phyloP scores from a whole-genome alignment of 768 basidiomycete species.

The Naematelia aurantialba region DNA sequence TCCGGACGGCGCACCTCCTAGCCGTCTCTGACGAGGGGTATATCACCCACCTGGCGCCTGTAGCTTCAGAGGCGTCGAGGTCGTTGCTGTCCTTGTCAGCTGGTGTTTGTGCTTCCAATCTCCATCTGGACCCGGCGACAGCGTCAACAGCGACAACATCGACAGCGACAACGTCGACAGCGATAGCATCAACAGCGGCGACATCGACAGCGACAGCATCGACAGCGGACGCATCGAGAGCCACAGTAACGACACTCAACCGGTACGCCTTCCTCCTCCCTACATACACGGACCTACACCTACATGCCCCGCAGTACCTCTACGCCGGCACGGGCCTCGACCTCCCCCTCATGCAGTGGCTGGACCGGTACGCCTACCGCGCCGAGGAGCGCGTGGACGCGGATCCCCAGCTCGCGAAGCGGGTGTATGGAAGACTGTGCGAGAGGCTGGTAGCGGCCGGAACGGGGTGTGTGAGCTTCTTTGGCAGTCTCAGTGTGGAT shows the following conservation, averaged over 20 bases:
- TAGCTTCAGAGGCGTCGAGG: slow-evolving; percentile 32
- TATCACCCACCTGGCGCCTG: not conserved
- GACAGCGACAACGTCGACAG: not conserved
- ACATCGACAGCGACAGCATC: too few species aligned
- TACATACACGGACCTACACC: slow-evolving; percentile 74
- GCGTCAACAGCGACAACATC: slow-evolving; percentile 7
- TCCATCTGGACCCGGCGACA: too few species aligned
- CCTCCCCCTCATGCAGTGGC: slow-evolving; percentile 78
- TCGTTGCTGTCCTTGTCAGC: slow-evolving; percentile 13
- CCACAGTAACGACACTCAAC: not conserved
- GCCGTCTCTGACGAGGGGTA: slow-evolving; percentile 50
- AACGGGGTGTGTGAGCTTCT: slow-evolving; percentile 71
- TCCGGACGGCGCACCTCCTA: slow-evolving; percentile 61
- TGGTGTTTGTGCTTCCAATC: too few species aligned
- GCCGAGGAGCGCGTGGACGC: slow-evolving; percentile 72
- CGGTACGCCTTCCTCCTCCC: slow-evolving; percentile 61
- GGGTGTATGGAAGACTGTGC: slow-evolving; percentile 67
- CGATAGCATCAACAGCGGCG: too few species aligned
- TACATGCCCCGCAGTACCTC: slow-evolving; percentile 84
- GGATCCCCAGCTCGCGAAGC: slow-evolving; percentile 60
- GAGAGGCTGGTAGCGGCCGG: slow-evolving; percentile 66
- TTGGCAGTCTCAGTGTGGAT: slow-evolving; percentile 76
- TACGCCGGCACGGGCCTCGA: slow-evolving; percentile 84
- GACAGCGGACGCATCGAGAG: slow-evolving; percentile 2
- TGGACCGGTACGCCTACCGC: slow-evolving; percentile 73